Conservation (phyloP, 495 filamentous ascomycete genomes). For the Penicillium canescens region DNA sequence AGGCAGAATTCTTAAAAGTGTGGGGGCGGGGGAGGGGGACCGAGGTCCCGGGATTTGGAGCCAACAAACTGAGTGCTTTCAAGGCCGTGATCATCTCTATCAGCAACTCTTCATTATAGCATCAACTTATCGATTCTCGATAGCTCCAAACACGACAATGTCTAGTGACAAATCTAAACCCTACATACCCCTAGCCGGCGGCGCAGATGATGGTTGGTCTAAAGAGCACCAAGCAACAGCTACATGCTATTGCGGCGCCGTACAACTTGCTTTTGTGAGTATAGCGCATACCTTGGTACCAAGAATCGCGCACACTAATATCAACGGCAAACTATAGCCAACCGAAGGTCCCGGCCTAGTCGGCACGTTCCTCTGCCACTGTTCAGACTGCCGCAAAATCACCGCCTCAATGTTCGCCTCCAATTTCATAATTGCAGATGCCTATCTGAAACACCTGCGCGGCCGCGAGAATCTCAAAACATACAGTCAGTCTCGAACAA, state of each 20-base stretch:
- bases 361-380: slow-evolving; percentile 57
- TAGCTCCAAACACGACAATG: too few relatives aligned
- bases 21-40: too few relatives aligned
- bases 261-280: slow-evolving; percentile 50
- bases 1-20: too few relatives aligned
- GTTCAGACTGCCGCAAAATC: slow-evolving; percentile 58
- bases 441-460: slow-evolving; percentile 43
- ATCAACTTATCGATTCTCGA: too few relatives aligned
- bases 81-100: too few relatives aligned
- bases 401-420: slow-evolving; percentile 60
- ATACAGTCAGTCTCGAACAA: slow-evolving; percentile 41
- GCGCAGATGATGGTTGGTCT: slow-evolving; percentile 33
- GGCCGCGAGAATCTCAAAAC: slow-evolving; percentile 44
- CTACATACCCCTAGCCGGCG: slow-evolving; percentile 33
- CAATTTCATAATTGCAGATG: slow-evolving; percentile 50
- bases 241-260: slow-evolving; percentile 55
- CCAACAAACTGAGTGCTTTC: too few relatives aligned
- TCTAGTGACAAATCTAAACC: slow-evolving; percentile 13
- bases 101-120: too few relatives aligned
- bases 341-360: slow-evolving; percentile 42
- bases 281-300: too few relatives aligned
- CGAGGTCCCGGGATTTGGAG: too few relatives aligned
- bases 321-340: slow-evolving; percentile 25
- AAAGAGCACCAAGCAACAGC: slow-evolving; percentile 49
- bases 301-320: background rate